A percentile compares a stretch with the other conserved stretches of the same genome.
These are phyloP conservation scores for Lentinula sp. DNA, from an alignment of 768 basidiomycete species.

Conservation along the genomic window DNA sequence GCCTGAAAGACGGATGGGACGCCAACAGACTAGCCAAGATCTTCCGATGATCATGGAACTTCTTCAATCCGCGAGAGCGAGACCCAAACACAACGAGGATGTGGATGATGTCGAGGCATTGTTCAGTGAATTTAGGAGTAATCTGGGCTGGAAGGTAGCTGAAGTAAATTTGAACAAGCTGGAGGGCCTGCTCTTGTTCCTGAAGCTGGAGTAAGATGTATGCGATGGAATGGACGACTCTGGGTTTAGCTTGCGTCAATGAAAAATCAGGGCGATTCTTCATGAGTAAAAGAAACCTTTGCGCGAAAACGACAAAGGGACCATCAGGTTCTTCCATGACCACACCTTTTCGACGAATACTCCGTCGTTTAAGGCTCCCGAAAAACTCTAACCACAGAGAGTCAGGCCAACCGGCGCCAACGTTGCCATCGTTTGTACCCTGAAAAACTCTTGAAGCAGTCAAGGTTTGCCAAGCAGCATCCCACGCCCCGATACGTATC, in stretches of 20 bases:
- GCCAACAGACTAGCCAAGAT: slow-evolving; percentile 38
- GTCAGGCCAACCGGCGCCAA: slow-evolving; percentile 27
- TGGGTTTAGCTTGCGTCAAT: slow-evolving; percentile 29
- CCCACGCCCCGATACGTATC: slow-evolving; percentile 51
- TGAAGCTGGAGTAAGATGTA: slow-evolving; percentile 38
- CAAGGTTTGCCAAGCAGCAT: slow-evolving; percentile 41
- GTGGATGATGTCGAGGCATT: slow-evolving; percentile 51
- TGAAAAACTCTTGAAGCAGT: not conserved
- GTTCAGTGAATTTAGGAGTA: slow-evolving; percentile 22
- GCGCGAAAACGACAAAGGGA: slow-evolving; percentile 10
- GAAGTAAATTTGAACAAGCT: slow-evolving; percentile 45
- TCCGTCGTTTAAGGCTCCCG: slow-evolving; percentile 31
- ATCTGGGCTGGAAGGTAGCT: slow-evolving; percentile 38
- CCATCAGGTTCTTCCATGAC: not conserved
- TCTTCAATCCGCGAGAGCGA: slow-evolving; percentile 29
- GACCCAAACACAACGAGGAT: slow-evolving; percentile 33
- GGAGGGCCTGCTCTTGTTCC: slow-evolving; percentile 31
- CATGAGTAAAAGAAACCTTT: slow-evolving; percentile 34
- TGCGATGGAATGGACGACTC: slow-evolving; percentile 39
- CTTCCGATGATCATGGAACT: slow-evolving; percentile 37
- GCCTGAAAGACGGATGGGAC: slow-evolving; percentile 43
- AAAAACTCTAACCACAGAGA: slow-evolving; percentile 61
- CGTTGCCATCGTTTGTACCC: not conserved
- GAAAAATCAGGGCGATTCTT: slow-evolving; percentile 31
- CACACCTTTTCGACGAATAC: slow-evolving; percentile 14